Percentiles rank a stretch among this genome's conserved stretches.
Evolutionary conservation across 2,329 filamentous ascomycete genomes (phyloP).

Genomic region (Cyphellophora attinorum): DNA sequence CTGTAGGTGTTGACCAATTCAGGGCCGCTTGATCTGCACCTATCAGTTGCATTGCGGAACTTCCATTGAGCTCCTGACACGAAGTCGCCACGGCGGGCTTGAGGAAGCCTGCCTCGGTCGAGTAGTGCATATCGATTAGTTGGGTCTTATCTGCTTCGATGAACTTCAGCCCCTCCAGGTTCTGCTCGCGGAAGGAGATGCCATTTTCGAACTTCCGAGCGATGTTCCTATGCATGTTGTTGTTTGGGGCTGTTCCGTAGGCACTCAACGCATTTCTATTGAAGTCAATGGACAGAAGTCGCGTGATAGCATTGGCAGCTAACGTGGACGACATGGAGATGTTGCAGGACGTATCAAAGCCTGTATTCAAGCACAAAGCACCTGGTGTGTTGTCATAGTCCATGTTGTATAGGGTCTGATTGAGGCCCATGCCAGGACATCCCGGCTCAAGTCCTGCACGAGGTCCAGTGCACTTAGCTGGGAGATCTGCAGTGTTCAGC

Average conservation of each 20-base stretch:
- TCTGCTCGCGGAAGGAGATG: not conserved
- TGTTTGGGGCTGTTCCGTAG: not conserved
- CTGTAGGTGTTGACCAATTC: not conserved
- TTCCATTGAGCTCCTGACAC: not conserved
- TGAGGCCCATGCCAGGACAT: not conserved
- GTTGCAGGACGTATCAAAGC: not conserved
- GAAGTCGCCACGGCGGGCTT: not conserved
- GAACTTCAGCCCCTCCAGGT: not conserved
- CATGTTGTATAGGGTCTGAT: not conserved
- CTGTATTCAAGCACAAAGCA: not conserved
- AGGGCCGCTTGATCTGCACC: too few relatives aligned
- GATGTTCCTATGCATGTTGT: not conserved
- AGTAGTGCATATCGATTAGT: not conserved
- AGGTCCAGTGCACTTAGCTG: not conserved
- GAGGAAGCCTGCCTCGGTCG: not conserved
- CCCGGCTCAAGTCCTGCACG: not conserved
- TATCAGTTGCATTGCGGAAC: not conserved
- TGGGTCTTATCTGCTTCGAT: slow-evolving; percentile 1
- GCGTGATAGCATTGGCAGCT: not conserved
- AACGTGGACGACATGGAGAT: not conserved
- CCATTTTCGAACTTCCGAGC: not conserved
- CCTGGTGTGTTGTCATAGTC: not conserved
- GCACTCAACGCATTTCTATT: not conserved
- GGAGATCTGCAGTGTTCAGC: not conserved
- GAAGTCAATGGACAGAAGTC: not conserved